Evolutionary conservation across 768 basidiomycete species (phyloP).

Genomic region (Amanita jacksonii): DNA sequence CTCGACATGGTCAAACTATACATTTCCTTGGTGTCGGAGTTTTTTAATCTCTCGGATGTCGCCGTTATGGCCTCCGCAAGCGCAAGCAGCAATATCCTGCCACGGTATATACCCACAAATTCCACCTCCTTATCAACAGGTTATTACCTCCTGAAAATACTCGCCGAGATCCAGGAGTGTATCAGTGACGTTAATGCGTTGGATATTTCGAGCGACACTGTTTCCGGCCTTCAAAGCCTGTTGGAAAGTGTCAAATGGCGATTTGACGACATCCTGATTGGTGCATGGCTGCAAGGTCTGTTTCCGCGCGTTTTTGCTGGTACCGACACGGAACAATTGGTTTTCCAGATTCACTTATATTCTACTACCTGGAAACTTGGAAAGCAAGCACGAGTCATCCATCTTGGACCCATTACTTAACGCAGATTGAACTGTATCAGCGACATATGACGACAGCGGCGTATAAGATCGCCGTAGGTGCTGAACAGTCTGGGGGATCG

Average conservation of each 20-base stretch:
- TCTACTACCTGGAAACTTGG: conserved; percentile 89
- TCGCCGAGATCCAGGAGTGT: conserved; percentile 81
- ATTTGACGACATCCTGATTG: conserved; percentile 73
- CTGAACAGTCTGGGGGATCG: conserved; percentile 43
- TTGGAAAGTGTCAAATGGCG: conserved; percentile 82
- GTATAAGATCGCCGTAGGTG: conserved; percentile 74
- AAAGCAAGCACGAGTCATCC: conserved; percentile 48
- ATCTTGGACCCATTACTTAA: conserved; percentile 64
- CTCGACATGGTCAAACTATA: conserved; percentile 82
- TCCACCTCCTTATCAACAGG: conserved; percentile 79
- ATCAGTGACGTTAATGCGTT: conserved; percentile 70
- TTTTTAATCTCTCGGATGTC: conserved; percentile 68
- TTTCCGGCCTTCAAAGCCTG: conserved; percentile 58
- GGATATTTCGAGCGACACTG: conserved; percentile 72
- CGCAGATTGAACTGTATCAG: conserved; percentile 76
- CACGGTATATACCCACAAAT: conserved; percentile 56
- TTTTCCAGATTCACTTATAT: conserved; percentile 62
- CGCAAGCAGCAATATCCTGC: conserved; percentile 28
- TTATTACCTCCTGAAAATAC: conserved; percentile 69
- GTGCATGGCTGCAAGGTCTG: conserved; percentile 77
- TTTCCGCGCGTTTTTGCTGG: not conserved
- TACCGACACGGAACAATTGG: not conserved
- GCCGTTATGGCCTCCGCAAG: conserved; percentile 50
- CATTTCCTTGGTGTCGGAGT: conserved; percentile 74
- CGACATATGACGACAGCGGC: conserved; percentile 64